Base-by-base conservation (phyloP, 768 basidiomycete genomes). In the Mycena rosella region DNA sequence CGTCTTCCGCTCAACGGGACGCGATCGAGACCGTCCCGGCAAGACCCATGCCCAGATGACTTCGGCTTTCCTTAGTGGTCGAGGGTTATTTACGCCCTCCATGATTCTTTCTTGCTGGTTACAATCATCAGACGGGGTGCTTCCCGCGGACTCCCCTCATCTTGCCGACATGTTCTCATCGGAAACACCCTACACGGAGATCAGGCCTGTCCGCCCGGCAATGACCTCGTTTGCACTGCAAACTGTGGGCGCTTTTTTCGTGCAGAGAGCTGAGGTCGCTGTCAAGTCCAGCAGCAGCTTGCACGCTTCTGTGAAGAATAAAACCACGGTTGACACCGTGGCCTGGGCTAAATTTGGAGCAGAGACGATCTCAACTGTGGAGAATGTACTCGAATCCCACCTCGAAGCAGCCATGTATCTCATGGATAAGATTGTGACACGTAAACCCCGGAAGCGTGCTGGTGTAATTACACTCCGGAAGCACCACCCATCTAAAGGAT, bases 281-380 rank as follows among this genome's bases (percentile, higher is more conserved):
- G 59, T 61, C 4, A 15, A 52, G 20, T 26, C 52, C 13, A 45
- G 29, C 42, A 49, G 40, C 24, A 59, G 59, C 18, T 36, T 67
- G 3, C 59, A 67, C 74, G 72, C 79, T 13, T 61, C 49, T 17
- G 24, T 26, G 22, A 60, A 3, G 17, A 60, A 34, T 20, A 10
- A 49, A 32, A 48, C 38, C 18, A n/a, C 24, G 11, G 17, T 47
- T 9, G 38, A 60, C 20, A 20, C 24, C 20, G 17, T 60, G 58
- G n/a, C 15, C 11, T 60, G 58, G 58, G 27, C 20, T 3, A 10
- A 30, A 27, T 9, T 59, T 20, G 57, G 45, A 36, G 17, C 26
- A 42, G 29, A 59, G 36, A 38, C 51, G 32, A 52, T 52, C 14
- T 52, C 26, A 27, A n/a, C 8, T 29, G 51, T 52, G 5, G 51